Base-by-base conservation (phyloP, 1,139 yeast genomes). In the Kodamaea sp. region DNA sequence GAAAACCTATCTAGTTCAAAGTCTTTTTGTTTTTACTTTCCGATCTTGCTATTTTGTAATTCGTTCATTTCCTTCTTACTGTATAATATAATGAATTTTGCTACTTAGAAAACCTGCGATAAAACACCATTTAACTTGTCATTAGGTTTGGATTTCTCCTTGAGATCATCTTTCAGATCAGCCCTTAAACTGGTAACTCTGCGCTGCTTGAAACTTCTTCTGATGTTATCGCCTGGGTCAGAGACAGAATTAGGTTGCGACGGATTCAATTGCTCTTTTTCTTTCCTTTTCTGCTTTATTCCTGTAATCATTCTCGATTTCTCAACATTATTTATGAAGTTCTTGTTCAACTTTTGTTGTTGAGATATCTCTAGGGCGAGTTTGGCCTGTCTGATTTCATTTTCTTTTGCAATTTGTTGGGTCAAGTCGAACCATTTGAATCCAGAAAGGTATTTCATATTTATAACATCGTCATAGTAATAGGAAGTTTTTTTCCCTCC, bases 381-480 rank as follows among this genome's bases (percentile, higher is more conserved):
- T 61, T 87, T 88, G 36, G 92, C 80, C 53, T 88, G 95, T 61
- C 96, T 79, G 27, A 84, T 73, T 57, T 90, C 97, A 47, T 85
- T 83, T 61, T 92, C 98, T 51, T 78, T 79, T 5, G 96, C 90
- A 46, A 92, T 86, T 56, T 92, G 97, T 55, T 86, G 96, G 1
- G 97, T 89, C 53, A 92, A 70, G 51, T 94, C 95, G 40, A 83
- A 73, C 99, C 99, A 92, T 55, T 94, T 92, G 72, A 90, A 94
- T 5, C 92, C 89, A 10, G 89, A 83, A 43, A 92, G 69, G 51
- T 92, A 92, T 58, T 87, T 90, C 41, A 92, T 80, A 55, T 89
- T 92, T 65, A 94, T 73, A 15, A 92, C 82, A 63, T 94, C 98
- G 59, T 94, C 99, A 52, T 92, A 84, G 60, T 90, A 92, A 55